phyloP scores from a whole-genome alignment of 2,329 filamentous ascomycete genomes.

The Aspergillus jensenii region DNA sequence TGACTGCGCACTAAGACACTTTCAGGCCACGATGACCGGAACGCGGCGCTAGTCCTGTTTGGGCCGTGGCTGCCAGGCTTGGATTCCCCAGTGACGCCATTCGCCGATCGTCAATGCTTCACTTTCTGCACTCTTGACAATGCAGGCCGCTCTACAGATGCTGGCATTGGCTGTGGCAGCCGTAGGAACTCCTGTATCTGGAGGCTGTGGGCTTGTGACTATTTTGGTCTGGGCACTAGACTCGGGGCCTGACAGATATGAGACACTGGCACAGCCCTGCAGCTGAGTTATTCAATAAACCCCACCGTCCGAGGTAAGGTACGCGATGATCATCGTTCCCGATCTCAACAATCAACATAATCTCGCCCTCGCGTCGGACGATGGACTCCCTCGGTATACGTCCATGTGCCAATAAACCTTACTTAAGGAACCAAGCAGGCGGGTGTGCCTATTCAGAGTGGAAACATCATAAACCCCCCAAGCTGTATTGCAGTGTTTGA shows the following conservation, averaged over 20 bases:
- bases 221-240: neutral
- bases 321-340: conserved; percentile 11
- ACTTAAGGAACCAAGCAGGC: neutral
- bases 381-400: too few relatives aligned
- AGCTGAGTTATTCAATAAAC: neutral
- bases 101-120: conserved; percentile 3
- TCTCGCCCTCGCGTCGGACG: neutral
- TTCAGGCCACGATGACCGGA: conserved; percentile 45
- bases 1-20: conserved; percentile 14
- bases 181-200: too few relatives aligned
- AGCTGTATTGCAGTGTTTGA: conserved; percentile 4
- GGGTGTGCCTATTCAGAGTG: neutral
- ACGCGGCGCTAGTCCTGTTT: conserved; percentile 29
- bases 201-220: neutral
- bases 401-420: too few relatives aligned
- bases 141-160: neutral
- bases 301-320: conserved; percentile 6
- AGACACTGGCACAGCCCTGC: neutral
- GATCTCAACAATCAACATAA: neutral
- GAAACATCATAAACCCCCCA: conserved; percentile 5
- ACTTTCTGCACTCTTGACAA: neutral
- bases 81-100: conserved; percentile 16
- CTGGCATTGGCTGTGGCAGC: too few relatives aligned
- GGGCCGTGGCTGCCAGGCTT: conserved; percentile 31
- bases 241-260: neutral